Base-by-base conservation (phyloP, 768 basidiomycete genomes). In the Tricholomella constricta region DNA sequence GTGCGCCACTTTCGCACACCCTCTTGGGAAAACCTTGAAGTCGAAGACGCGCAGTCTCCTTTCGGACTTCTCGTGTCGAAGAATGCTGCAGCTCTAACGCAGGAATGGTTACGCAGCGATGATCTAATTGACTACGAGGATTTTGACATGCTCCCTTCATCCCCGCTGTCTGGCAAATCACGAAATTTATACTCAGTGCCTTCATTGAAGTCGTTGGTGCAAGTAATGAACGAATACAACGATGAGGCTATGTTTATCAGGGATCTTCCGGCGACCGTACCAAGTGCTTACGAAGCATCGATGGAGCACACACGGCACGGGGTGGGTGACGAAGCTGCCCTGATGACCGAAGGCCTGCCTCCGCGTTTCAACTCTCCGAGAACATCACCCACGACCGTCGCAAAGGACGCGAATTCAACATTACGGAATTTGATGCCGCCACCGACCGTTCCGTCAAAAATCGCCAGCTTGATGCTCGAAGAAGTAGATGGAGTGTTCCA, bases 401-500 rank as follows among this genome's bases (percentile, higher is more conserved):
- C 12, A 11, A 23, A 20, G 40, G 23, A 23, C 41, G 22, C 10
- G 22, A 23, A 14, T 5, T 10, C 25, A 27, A 1, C 15, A 11
- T 10, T 10, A 27, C 14, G 5, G 10, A 37, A 37, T 17, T 19
- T 37, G 6, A 19, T 19, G 15, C 14, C 20, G 38, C 10, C 38
- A 22, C 38, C 8, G 20, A n/a, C n/a, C n/a, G 29, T 31, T 12
- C 45, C 29, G 10, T 45, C 31, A 2, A 32, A 38, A 38, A 22
- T 51, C 26, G n/a, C 29, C 27, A 45, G 6, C 12, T 62, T 63
- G 2, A 58, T 63, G 29, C 45, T 73, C 54, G 38, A 60, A 40
- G 69, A 68, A 48, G 60, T 66, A 1, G 55, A 70, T 40, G 71
- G 72, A 7, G 55, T 62, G 7, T 72, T 64, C 53, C 44, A 67